phyloP scores from a whole-genome alignment of 1,284 basidiomycete genomes.

The Mycena citricolor region DNA sequence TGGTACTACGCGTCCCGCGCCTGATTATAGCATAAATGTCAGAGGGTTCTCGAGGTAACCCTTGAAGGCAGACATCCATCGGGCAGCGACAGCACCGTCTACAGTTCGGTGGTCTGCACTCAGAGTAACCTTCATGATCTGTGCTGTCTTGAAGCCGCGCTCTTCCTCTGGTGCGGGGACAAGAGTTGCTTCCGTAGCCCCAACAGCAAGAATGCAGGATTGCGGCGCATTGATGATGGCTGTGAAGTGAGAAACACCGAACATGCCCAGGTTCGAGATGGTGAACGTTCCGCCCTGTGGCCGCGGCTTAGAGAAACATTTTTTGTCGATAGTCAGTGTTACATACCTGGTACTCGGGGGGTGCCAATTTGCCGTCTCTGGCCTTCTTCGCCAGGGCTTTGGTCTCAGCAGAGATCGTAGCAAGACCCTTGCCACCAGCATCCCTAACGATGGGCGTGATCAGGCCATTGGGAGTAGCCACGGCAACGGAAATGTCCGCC shows the following conservation, averaged over 20 bases:
- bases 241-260: slow-evolving; percentile 92
- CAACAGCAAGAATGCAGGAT: slow-evolving; percentile 96
- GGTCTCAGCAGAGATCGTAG: slow-evolving; percentile 88
- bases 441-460: slow-evolving; percentile 98
- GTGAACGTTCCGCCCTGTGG: slow-evolving; percentile 97
- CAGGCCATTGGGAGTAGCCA: slow-evolving; percentile 93
- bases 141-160: slow-evolving; percentile 89
- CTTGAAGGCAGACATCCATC: slow-evolving; percentile 94
- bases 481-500: slow-evolving; percentile 96
- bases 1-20: too few relatives aligned
- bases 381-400: slow-evolving; percentile 95
- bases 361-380: slow-evolving; percentile 93
- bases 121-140: slow-evolving; percentile 95
- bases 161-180: slow-evolving; percentile 87
- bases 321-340: not conserved
- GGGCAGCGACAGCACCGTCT: slow-evolving; percentile 89
- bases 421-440: slow-evolving; percentile 88
- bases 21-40: slow-evolving; percentile 89
- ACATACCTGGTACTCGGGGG: slow-evolving; percentile 90
- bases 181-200: slow-evolving; percentile 85
- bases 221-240: slow-evolving; percentile 99
- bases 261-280: slow-evolving; percentile 99
- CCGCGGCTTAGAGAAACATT: not conserved
- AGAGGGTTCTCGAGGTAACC: slow-evolving; percentile 96
- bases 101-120: slow-evolving; percentile 95